These are phyloP conservation scores for Aspergillus novofumigatus DNA, from an alignment of 2,329 filamentous ascomycete genomes.

Conservation along the genomic window DNA sequence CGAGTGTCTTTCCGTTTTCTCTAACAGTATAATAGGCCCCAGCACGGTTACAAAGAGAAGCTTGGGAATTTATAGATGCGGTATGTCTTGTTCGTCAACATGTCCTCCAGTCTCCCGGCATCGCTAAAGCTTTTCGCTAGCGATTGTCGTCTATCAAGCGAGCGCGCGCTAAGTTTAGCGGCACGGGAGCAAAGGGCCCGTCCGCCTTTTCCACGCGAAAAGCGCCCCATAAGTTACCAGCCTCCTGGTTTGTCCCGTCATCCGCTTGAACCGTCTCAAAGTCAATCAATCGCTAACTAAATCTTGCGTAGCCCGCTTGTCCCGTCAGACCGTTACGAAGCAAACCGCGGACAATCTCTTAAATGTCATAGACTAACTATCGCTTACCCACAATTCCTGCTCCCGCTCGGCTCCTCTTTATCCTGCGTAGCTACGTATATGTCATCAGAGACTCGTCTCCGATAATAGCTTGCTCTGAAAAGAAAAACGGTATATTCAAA, in stretches of 20 bases:
- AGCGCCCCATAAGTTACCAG: slow-evolving; percentile 25
- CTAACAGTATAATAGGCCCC: not conserved
- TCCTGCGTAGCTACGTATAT: slow-evolving; percentile 7
- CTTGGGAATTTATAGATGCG: not conserved
- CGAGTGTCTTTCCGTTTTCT: not conserved
- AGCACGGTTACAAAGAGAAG: not conserved
- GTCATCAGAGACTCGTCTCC: not conserved
- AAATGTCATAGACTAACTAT: slow-evolving; percentile 5
- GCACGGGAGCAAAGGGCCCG: slow-evolving; percentile 15
- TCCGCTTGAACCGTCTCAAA: slow-evolving; percentile 12
- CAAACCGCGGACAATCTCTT: slow-evolving; percentile 4
- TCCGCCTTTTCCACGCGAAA: slow-evolving; percentile 21
- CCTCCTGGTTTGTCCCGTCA: slow-evolving; percentile 20
- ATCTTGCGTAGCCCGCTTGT: slow-evolving; percentile 2
- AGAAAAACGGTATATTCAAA: not conserved
- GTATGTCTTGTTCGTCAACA: not conserved
- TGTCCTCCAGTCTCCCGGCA: not conserved
- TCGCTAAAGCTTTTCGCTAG: slow-evolving; percentile 12
- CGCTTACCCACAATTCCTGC: not conserved
- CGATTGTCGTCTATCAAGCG: slow-evolving; percentile 6
- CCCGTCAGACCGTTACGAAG: slow-evolving; percentile 7
- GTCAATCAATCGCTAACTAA: slow-evolving; percentile 18
- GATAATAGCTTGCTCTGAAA: not conserved
- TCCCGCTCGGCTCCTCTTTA: not conserved
- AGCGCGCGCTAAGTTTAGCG: slow-evolving; percentile 16